Evolutionary conservation across 768 basidiomycete genomes (phyloP), one percentile per base, ranked within the genome.

Genomic region (Zangia roseola): DNA sequence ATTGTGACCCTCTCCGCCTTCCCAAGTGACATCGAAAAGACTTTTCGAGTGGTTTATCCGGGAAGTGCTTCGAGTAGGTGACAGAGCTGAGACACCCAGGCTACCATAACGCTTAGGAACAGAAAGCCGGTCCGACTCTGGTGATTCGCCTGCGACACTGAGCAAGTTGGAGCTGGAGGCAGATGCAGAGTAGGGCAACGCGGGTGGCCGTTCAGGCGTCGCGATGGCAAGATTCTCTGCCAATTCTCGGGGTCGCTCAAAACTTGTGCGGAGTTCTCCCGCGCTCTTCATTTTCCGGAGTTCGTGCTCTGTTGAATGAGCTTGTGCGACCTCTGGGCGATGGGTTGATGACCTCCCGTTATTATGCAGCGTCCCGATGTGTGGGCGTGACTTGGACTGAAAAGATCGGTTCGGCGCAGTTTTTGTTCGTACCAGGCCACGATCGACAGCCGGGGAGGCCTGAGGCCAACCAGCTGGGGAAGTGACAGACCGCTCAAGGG

Each of bases 221-320:
- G 70, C 65, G 19, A 64, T 53, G 39, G 63, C 57, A 10, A 65
- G 59, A 52, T 63, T 62, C 37, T 61, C 57, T 13, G 52, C 57
- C 24, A 53, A 39, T 17, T 54, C 57, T 2, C 55, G 63, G 4
- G 62, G 54, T 48, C 58, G 68, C 44, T 68, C 63, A 36, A 64
- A 49, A 54, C 63, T 65, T 16, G 66, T 58, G 58, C 84, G 82
- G 34, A 91, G 71, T 65, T 91, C 89, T 31, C 88, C 89, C 19
- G 89, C 89, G 65, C 89, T 91, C 71, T 89, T 91, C 89, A 91
- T 91, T 63, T 81, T 84, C 52, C 88, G 81, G 37, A 89, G 64
- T 61, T 90, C 86, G 41, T 71, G 82, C 54, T 84, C 81, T 30
- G 70, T 68, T 56, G 67, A 67, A 49, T 71, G 65, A 31, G 14